Conservation (phyloP, 176 grass and related monocot species). For the Aegilops bicornis region DNA sequence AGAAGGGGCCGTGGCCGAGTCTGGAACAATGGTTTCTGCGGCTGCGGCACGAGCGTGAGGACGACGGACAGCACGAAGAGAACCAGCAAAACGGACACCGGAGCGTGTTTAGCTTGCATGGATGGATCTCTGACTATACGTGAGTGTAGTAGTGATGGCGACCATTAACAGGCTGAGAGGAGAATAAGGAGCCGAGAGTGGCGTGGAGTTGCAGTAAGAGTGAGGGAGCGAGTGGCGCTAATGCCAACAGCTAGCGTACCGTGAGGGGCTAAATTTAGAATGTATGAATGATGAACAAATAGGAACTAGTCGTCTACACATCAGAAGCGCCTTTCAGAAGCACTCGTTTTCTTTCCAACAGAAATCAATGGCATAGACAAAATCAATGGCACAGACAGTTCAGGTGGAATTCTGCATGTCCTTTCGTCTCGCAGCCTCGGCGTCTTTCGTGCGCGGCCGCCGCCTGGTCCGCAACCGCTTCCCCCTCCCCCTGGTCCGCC, state of each 20-base stretch:
- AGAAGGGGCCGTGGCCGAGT: neutral
- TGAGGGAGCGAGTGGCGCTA: neutral
- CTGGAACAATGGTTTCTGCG: neutral
- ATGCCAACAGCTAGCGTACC: neutral
- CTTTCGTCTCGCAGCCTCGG: too few relatives aligned
- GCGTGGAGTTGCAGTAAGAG: neutral
- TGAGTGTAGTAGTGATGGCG: neutral
- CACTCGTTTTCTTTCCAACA: too few relatives aligned
- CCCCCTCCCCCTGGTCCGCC: too few relatives aligned
- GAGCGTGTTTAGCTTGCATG: conserved; percentile 29
- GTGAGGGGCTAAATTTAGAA: neutral
- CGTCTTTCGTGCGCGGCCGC: too few relatives aligned
- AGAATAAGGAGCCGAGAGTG: neutral
- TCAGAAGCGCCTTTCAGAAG: too few relatives aligned
- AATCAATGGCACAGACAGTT: too few relatives aligned
- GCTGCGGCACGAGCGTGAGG: neutral
- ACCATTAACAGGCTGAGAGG: neutral
- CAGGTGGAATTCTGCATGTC: too few relatives aligned
- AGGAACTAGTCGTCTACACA: too few relatives aligned
- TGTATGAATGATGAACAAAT: too few relatives aligned
- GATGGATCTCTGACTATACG: neutral
- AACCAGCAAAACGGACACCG: conserved; percentile 18
- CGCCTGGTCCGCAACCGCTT: too few relatives aligned
- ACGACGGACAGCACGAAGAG: conserved; percentile 15
- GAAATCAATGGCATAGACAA: too few relatives aligned